Percentiles rank a stretch among this genome's conserved stretches.
These are phyloP conservation scores for Daldinia eschscholtzii DNA, from an alignment of 2,329 filamentous ascomycete genomes.

Conservation along the genomic window DNA sequence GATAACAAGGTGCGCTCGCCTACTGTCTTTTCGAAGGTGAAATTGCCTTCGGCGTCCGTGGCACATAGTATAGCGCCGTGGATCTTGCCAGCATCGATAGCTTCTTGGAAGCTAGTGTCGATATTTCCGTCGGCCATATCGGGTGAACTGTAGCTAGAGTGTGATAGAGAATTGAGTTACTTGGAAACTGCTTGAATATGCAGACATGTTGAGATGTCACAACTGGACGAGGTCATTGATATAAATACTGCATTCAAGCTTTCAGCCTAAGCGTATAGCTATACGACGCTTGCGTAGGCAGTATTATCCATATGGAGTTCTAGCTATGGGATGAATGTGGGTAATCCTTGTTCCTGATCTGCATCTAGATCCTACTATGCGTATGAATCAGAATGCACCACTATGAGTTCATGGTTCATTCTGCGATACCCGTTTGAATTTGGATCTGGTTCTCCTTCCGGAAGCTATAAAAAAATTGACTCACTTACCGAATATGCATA, in stretches of 20 bases:
- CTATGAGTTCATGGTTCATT: constrained; percentile 1
- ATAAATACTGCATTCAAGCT: not conserved
- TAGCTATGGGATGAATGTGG: not conserved
- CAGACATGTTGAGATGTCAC: not conserved
- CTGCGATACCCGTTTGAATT: not conserved
- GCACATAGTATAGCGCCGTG: constrained; percentile 1
- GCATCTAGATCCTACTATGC: not conserved
- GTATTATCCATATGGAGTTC: not conserved
- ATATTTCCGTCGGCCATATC: not conserved
- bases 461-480: not conserved
- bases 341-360: not conserved
- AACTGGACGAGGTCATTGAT: not conserved
- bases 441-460: not conserved
- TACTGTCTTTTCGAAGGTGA: constrained; percentile 4
- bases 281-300: not conserved
- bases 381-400: not conserved
- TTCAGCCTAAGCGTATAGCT: not conserved
- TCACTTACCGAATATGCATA: not conserved
- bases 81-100: constrained; percentile 3
- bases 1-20: constrained; percentile 4
- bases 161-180: not conserved
- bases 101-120: not conserved
- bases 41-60: not conserved
- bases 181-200: not conserved
- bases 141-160: not conserved